Conservation (phyloP, 495 filamentous ascomycete genomes). For the Podospora tetraspora region DNA sequence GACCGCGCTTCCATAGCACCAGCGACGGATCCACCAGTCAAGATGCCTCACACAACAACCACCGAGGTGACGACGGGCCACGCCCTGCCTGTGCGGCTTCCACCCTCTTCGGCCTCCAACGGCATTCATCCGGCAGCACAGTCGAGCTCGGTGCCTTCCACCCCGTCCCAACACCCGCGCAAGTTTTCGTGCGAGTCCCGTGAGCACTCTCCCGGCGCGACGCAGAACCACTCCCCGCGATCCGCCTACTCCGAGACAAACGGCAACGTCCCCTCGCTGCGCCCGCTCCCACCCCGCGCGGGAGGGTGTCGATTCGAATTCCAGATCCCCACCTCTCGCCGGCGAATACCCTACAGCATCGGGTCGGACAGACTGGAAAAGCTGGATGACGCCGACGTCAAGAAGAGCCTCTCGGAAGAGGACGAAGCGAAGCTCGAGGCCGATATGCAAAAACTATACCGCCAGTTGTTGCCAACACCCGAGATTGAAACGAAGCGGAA, state of each 20-base stretch:
- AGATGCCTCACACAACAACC: slow-evolving; percentile 46
- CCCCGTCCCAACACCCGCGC: slow-evolving; percentile 81
- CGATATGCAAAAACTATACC: slow-evolving; percentile 79
- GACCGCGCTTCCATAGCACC: slow-evolving; percentile 52
- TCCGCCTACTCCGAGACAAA: slow-evolving; percentile 88
- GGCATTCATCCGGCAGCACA: slow-evolving; percentile 47
- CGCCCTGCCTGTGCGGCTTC: slow-evolving; percentile 30
- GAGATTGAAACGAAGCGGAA: slow-evolving; percentile 70
- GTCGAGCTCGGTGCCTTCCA: slow-evolving; percentile 90
- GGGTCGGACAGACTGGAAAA: slow-evolving; percentile 68
- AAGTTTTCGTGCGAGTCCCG: slow-evolving; percentile 78
- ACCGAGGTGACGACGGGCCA: slow-evolving; percentile 27
- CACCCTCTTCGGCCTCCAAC: slow-evolving; percentile 29
- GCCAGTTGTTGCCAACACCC: slow-evolving; percentile 73
- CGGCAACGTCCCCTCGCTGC: slow-evolving; percentile 60
- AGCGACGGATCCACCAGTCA: slow-evolving; percentile 41
- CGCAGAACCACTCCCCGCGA: slow-evolving; percentile 73
- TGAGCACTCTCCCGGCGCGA: slow-evolving; percentile 76
- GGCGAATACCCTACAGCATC: slow-evolving; percentile 89
- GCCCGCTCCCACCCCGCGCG: slow-evolving; percentile 45
- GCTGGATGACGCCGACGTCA: slow-evolving; percentile 60
- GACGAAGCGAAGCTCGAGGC: slow-evolving; percentile 73
- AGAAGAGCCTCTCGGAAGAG: slow-evolving; percentile 58
- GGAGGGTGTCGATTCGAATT: slow-evolving; percentile 80
- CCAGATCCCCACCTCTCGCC: slow-evolving; percentile 35